Conservation (phyloP, 768 basidiomycete genomes). For the Sporobolomyces phaffii region DNA sequence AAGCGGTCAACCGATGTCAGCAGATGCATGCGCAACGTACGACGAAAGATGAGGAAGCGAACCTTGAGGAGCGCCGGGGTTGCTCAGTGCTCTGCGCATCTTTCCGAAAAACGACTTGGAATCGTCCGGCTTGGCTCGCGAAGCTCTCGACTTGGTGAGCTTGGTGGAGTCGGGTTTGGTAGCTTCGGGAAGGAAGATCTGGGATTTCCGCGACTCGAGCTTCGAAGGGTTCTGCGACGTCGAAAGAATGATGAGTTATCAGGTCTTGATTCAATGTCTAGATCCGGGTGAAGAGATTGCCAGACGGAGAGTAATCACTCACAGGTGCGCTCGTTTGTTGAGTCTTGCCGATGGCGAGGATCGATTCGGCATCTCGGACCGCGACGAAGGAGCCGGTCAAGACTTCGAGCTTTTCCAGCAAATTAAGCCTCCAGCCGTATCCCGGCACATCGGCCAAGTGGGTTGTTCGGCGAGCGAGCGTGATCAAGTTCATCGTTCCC, state of each 20-base stretch:
- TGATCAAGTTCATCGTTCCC: conserved; percentile 23
- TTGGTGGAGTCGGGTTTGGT: not conserved
- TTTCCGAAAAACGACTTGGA: conserved; percentile 15
- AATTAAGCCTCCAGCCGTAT: conserved; percentile 31
- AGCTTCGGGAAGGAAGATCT: conserved; percentile 15
- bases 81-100: conserved; percentile 15
- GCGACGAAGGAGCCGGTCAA: conserved; percentile 29
- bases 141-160: not conserved
- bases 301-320: not conserved
- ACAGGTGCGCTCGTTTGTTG: not conserved
- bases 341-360: conserved; percentile 20
- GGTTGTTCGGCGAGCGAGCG: conserved; percentile 24
- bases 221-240: not conserved
- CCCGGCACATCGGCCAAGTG: conserved; percentile 27
- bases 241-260: not conserved
- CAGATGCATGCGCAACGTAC: not conserved
- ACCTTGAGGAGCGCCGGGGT: conserved; percentile 9
- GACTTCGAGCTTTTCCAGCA: conserved; percentile 35
- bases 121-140: not conserved
- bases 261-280: too few relatives aligned
- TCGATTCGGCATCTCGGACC: conserved; percentile 27
- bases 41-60: not conserved
- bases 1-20: too few relatives aligned
- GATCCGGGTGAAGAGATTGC: too few relatives aligned
- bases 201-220: conserved; percentile 25